These are phyloP conservation scores for Avena insularis DNA, from an alignment of 176 grass and related monocot genomes.

Conservation along the genomic window DNA sequence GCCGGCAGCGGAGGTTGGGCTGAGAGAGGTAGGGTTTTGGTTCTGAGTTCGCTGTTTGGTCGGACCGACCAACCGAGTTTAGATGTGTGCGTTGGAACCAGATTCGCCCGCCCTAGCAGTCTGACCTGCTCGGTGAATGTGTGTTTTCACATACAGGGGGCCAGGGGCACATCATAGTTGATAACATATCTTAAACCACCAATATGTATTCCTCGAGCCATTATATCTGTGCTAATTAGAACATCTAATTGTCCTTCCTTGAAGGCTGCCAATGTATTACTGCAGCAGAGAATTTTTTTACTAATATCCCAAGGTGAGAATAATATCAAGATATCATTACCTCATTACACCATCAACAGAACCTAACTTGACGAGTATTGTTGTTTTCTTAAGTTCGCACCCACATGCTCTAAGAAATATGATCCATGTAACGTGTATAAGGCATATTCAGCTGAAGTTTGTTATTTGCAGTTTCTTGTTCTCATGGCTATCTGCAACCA, in stretches of 20 bases:
- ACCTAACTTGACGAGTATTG: not conserved
- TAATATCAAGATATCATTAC: not conserved
- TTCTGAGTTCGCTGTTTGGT: too few species aligned
- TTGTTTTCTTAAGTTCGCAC: not conserved
- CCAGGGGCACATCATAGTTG: conserved; percentile 89
- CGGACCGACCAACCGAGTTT: too few species aligned
- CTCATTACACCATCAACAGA: not conserved
- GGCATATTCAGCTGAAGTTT: too few species aligned
- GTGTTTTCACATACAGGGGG: conserved; percentile 78
- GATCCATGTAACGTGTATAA: too few species aligned
- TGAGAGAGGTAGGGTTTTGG: too few species aligned
- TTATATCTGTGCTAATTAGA: conserved; percentile 89
- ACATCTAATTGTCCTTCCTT: conserved; percentile 81
- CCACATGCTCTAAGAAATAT: too few species aligned
- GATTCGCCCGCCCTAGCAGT: conserved; percentile 74
- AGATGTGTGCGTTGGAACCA: not conserved
- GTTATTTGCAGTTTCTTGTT: not conserved
- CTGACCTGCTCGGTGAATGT: conserved; percentile 78
- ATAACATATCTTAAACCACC: conserved; percentile 86
- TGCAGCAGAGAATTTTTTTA: conserved; percentile 44
- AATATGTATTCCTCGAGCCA: conserved; percentile 93
- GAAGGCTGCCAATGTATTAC: conserved; percentile 79
- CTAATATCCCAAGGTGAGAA: conserved; percentile 1
- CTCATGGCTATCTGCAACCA: too few species aligned
- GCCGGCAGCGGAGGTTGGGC: too few species aligned